These are phyloP conservation scores for Moniliella sp. DNA, from an alignment of 1,284 basidiomycete genomes.

Conservation along the genomic window DNA sequence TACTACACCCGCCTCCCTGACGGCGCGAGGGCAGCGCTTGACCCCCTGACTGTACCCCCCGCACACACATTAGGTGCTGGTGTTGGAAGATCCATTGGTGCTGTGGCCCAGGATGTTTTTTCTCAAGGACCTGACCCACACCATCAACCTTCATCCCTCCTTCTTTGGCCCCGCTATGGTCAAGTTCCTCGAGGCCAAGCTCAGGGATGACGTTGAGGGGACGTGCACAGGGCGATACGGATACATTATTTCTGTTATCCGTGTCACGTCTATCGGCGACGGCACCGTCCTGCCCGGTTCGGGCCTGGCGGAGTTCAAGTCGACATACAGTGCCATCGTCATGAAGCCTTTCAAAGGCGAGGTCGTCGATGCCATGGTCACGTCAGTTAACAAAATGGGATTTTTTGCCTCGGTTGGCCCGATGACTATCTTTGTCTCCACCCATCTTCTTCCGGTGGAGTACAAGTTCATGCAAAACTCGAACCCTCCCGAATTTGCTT, in stretches of 20 bases:
- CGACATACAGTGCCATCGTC: conserved; percentile 27
- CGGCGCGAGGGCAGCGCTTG: no score
- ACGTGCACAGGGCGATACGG: conserved; percentile 86
- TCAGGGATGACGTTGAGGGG: conserved; percentile 87
- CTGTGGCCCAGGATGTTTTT: no score
- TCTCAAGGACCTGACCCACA: conserved; percentile 83
- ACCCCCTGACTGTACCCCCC: no score
- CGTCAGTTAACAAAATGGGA: conserved; percentile 94
- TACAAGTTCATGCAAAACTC: conserved; percentile 28
- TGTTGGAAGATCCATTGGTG: no score
- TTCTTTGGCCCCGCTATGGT: conserved; percentile 91
- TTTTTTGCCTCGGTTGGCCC: conserved; percentile 94
- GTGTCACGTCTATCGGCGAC: conserved; percentile 31
- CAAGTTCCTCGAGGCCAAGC: conserved; percentile 68
- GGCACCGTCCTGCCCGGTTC: conserved; percentile 66
- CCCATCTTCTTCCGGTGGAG: conserved; percentile 56
- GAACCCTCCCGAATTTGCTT: conserved; percentile 30
- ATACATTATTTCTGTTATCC: conserved; percentile 88
- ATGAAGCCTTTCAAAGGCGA: conserved; percentile 65
- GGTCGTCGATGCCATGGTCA: conserved; percentile 86
- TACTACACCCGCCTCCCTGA: no score
- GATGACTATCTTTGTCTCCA: conserved; percentile 43
- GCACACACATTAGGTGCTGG: no score
- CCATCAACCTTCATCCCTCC: conserved; percentile 83
- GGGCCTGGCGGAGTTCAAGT: conserved; percentile 67